Evolutionary conservation across 1,284 basidiomycete genomes (phyloP).

Genomic region (Ganoderma meredithae): DNA sequence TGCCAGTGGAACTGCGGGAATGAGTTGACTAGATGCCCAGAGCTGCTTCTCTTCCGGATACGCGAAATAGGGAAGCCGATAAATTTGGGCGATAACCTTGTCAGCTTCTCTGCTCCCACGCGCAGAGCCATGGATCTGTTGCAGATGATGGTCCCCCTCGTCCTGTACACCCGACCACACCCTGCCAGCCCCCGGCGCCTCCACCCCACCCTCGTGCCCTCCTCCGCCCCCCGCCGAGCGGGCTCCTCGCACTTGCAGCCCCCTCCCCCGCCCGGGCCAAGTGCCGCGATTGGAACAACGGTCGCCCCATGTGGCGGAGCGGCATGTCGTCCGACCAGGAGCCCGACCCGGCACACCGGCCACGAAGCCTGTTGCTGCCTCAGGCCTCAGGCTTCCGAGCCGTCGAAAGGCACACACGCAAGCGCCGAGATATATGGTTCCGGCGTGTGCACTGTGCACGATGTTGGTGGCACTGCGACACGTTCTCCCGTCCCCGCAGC

Average conservation of each 20-base stretch:
- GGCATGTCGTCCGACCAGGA: conserved; percentile 8
- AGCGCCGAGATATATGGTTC: conserved; percentile 19
- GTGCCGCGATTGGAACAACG: conserved; percentile 7
- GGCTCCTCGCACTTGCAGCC: background rate
- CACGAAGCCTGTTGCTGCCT: conserved; percentile 13
- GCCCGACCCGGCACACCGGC: conserved; percentile 16
- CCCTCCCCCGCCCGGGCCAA: background rate
- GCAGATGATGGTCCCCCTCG: conserved; percentile 30
- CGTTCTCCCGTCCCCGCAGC: conserved; percentile 12
- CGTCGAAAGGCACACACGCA: conserved; percentile 9
- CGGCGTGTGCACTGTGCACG: conserved; percentile 24
- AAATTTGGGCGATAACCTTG: conserved; percentile 38
- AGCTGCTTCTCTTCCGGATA: conserved; percentile 43
- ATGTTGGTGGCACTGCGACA: conserved; percentile 24
- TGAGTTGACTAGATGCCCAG: conserved; percentile 51
- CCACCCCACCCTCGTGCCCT: background rate
- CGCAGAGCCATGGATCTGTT: conserved; percentile 36
- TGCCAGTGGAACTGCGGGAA: conserved; percentile 44
- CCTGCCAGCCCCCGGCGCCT: conserved; percentile 22
- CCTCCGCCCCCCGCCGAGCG: background rate
- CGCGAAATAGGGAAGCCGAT: conserved; percentile 37
- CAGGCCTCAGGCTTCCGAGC: no score
- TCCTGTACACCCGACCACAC: conserved; percentile 27
- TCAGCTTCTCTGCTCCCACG: conserved; percentile 44
- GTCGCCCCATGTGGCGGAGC: conserved; percentile 4